Evolutionary conservation across 192 early-diverging fungal genomes (phyloP), one percentile per base, ranked within the genome.

Genomic region (Podila minutissima): DNA sequence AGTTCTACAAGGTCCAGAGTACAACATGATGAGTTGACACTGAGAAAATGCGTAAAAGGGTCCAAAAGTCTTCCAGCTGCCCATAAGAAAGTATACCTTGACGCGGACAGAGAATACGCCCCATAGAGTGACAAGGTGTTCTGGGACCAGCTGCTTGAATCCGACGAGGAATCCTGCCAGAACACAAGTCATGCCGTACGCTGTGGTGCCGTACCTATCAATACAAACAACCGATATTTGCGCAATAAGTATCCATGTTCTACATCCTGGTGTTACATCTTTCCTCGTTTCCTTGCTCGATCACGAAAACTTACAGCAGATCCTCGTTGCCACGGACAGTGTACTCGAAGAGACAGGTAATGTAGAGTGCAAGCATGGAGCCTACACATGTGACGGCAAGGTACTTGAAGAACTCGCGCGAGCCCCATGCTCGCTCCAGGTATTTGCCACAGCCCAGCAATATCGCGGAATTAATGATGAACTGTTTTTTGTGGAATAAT

Each of bases 121-220:
- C 64, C 92, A 87, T 17, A 96, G 62, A 66, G 86, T 90, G 50
- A 97, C 69, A 26, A 83, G 69, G 78, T 98, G 94, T 66, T 98
- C 97, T 0, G 97, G 97, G 20, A 97, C 88, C 11, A 95, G 74
- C 65, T 96, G 92, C 76, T 97, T 97, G 77, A 97, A 95, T 17
- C 93, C 93, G 29, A 97, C 93, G 2, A 95, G 75, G 55, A 96
- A 94, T 51, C 88, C 94, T 38, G 88, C 85, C 17, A 95, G 67
- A 8, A 97, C 75, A 33, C 82, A 92, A 32, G 88, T 83, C 82
- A 96, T 74, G 5, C 97, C 97, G 74, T 91, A 87, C 50, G 93
- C 88, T 57, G 90, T 84, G 3, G 83, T 86, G 5, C 78, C 74
- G 67, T 88, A 92, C 31, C 89, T 91, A 55, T 59, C 28, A 20